Evolutionary conservation across 805 yeast genomes (phyloP).

Genomic region (Ogataea nonfermentans): DNA sequence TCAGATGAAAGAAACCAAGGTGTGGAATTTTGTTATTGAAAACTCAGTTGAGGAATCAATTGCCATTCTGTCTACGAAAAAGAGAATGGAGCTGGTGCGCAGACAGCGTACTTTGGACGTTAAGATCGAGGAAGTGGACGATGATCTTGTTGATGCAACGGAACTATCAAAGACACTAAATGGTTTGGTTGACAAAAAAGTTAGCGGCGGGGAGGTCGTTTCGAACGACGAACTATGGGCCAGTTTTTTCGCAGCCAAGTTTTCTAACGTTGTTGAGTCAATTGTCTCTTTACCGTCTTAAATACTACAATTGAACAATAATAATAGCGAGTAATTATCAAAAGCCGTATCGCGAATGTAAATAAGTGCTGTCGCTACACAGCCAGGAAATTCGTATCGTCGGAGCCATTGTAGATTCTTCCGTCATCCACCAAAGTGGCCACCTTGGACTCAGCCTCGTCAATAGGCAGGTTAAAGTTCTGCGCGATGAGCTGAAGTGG

Average conservation of each 20-base stretch:
- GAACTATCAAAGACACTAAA: slow-evolving; percentile 53
- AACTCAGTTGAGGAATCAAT: slow-evolving; percentile 90
- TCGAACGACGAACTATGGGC: slow-evolving; percentile 59
- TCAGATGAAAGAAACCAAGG: slow-evolving; percentile 74
- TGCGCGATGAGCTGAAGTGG: slow-evolving; percentile 62
- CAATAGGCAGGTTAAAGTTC: slow-evolving; percentile 47
- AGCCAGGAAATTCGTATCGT: slow-evolving; percentile 60
- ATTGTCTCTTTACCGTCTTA: slow-evolving; percentile 7
- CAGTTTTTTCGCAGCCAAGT: slow-evolving; percentile 47
- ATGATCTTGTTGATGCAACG: slow-evolving; percentile 49
- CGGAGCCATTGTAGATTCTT: slow-evolving; percentile 64
- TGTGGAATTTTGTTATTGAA: slow-evolving; percentile 87
- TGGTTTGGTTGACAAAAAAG: slow-evolving; percentile 44
- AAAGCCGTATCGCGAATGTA: slow-evolving; percentile 8
- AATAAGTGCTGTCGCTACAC: slow-evolving; percentile 33
- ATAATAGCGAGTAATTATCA: slow-evolving; percentile 2
- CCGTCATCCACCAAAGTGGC: slow-evolving; percentile 63
- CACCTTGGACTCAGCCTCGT: slow-evolving; percentile 49
- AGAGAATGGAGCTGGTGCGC: slow-evolving; percentile 45
- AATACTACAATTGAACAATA: background rate
- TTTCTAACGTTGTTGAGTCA: slow-evolving; percentile 21
- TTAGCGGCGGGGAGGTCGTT: slow-evolving; percentile 58
- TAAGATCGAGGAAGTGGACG: slow-evolving; percentile 27
- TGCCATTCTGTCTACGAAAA: slow-evolving; percentile 61
- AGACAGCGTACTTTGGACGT: slow-evolving; percentile 20